Evolutionary conservation across 2,329 filamentous ascomycete species (phyloP), one percentile per base, ranked within the genome.

Genomic region (Zymoseptoria ardabiliae): DNA sequence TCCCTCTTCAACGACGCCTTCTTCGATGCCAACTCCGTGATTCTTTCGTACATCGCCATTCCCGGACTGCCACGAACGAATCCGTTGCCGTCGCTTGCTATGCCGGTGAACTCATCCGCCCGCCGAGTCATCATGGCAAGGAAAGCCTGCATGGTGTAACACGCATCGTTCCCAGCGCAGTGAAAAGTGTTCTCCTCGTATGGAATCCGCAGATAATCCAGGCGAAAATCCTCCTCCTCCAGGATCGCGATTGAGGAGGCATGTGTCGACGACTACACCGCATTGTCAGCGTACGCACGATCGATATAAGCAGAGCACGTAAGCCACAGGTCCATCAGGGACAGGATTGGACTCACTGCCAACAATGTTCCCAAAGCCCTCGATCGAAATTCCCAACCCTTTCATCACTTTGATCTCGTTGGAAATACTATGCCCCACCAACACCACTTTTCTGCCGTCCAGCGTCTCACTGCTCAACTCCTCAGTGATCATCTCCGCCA

Each of bases 101-200:
- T 25, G 23, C 23, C 5, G 23, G 23, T 25, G 5, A 25, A 4
- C 23, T 7, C 23, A 25, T 25, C 23, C 23, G 23, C 23, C 10
- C 50, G 50, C 2, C n/a, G 21, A 11, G 28, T 17, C 4, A 56
- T 11, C 22, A 56, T n/a, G 4, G 41, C 45, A 9, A 56, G 22
- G 21, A 56, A 30, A 5, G 19, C 54, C 23, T 56, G 54, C 45
- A 56, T 56, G 9, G 54, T 50, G 28, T 50, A 56, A 23, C 51
- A 56, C 23, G 54, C 54, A 30, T 56, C 54, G 10, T 51, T 25
- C 2, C 54, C 54, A 19, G 20, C 54, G 22, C 54, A 56, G 19
- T 56, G 54, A n/a, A 56, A 28, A 7, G 54, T 30, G 11, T 53
- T 10, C 22, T 17, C 19, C 25, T 53, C 50, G 17, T 23, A 17